Base-by-base conservation (phyloP, 1,139 yeast genomes). In the Suhomyces bokatorum region DNA sequence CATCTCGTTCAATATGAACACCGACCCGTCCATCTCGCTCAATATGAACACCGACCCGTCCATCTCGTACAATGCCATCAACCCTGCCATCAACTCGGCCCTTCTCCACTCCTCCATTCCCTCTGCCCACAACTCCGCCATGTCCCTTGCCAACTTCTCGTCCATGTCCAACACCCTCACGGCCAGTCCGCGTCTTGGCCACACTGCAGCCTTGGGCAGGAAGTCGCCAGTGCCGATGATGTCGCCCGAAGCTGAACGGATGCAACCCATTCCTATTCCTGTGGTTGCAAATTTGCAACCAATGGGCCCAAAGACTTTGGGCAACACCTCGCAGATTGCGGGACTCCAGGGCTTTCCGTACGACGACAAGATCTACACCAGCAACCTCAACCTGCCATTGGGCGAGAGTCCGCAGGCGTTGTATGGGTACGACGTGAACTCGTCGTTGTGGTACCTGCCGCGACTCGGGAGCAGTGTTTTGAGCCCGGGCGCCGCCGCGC, bases 351-450 rank as follows among this genome's bases (percentile, higher is more conserved):
- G 59, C 20, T 59, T 60, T 31, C 60, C 66, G 2, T 61, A 59
- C 43, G 64, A 58, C 35, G 66, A 60, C 39, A 51, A 48, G 24
- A 48, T 55, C 15, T 60, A 59, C 45, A 47, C 53, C 30, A 46
- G 46, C 37, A 43, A 43, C 14, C 34, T 48, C 36, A 40, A 44
- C 20, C 45, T 54, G 11, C 53, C 57, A 1, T 37, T 42, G 0
- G 45, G 43, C 4, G 58, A 50, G 16, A 35, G 37, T 11, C 35
- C 43, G 13, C 49, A 20, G 27, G 35, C 42, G 10, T 29, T 45
- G 29, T 47, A 44, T 35, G 45, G 48, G 6, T 46, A 46, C 41
- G 49, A 49, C 13, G 43, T 43, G 36, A 46, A 46, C 34, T 44
- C 51, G 9, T 44, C 51, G 9, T 32, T 48, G 28, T 50, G 58